A percentile compares a stretch with the other conserved stretches of the same genome.
phyloP scores from a whole-genome alignment of 768 basidiomycete species.

The Auricularia heimuer region DNA sequence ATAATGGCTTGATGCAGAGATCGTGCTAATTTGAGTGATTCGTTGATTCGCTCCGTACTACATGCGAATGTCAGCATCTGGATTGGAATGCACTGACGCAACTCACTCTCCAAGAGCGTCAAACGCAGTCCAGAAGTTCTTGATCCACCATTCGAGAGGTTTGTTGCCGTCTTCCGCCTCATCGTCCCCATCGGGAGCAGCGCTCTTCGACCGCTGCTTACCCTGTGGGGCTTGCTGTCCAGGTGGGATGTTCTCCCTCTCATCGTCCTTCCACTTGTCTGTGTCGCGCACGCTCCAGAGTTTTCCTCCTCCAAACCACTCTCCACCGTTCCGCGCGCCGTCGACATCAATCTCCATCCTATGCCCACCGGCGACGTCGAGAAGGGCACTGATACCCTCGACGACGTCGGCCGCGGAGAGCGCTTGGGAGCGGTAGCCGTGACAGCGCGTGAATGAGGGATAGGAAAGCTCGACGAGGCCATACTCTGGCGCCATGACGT shows the following conservation, averaged over 20 bases:
- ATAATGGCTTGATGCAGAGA: slow-evolving; percentile 89
- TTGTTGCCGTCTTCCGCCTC: slow-evolving; percentile 27
- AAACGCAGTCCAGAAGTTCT: slow-evolving; percentile 93
- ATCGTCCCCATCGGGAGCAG: slow-evolving; percentile 22
- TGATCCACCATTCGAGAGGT: slow-evolving; percentile 71
- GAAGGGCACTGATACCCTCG: slow-evolving; percentile 74
- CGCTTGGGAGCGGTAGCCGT: slow-evolving; percentile 81
- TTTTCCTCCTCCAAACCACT: slow-evolving; percentile 86
- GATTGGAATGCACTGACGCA: background rate
- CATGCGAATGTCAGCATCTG: background rate
- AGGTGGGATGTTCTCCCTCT: slow-evolving; percentile 31
- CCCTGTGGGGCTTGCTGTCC: slow-evolving; percentile 15
- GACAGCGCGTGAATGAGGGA: slow-evolving; percentile 86
- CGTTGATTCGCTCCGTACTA: slow-evolving; percentile 63
- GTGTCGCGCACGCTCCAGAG: slow-evolving; percentile 57
- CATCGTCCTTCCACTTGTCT: slow-evolving; percentile 26
- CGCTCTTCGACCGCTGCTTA: slow-evolving; percentile 13
- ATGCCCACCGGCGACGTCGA: slow-evolving; percentile 89
- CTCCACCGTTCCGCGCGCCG: slow-evolving; percentile 81
- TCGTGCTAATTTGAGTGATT: slow-evolving; percentile 78
- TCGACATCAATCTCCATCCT: slow-evolving; percentile 84
- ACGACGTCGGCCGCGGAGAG: slow-evolving; percentile 89
- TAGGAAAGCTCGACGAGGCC: slow-evolving; percentile 89
- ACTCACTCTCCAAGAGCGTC: slow-evolving; percentile 87
- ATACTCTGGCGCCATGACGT: slow-evolving; percentile 87